Base-by-base conservation (phyloP, 2,329 filamentous ascomycete genomes). In the Fusarium fracticaudum region DNA sequence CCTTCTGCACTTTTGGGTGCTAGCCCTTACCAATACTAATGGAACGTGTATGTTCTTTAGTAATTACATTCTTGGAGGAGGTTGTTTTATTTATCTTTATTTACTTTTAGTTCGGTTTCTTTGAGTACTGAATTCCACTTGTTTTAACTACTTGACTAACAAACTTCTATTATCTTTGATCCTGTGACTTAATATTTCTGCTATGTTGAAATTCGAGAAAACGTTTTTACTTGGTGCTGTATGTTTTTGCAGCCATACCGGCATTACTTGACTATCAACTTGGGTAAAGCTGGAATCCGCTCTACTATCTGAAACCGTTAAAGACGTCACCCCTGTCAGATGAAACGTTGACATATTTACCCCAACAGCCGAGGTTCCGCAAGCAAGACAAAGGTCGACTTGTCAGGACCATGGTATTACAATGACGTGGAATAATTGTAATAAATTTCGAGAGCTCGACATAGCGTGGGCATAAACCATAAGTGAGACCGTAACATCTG, bases 331-430 rank as follows among this genome's bases (percentile, higher is more conserved):
- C 8, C 9, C 4, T 10, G 5, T 53, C 0, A 4, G 6, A 20
- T 20, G 18, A 24, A 20, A 33, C 22, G 17, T 8, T 24, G 12
- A 24, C 3, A 11, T 9, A 5, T 18, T 4, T 5, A 14, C 2
- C 12, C 47, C 11, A 10, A 13, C 15, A 18, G 5, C 8, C 2
- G 6, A 10, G 29, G 48, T 24, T 20, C 18, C 8, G 31, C 17
- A 51, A 11, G 5, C 8, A 18, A 13, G 24, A 45, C 2, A 20
- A 17, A 17, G 1, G 12, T 24, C 6, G 1, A 18, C 5, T 5
- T 18, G 11, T 18, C 0, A 5, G 4, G 10, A 18, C 10, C 1
- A 4, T 3, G 4, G 7, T 24, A 6, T 1, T 12, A 5, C 10
- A 24, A 18, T 8, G 10, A 24, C 10, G 10, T 5, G 6, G 4